Conservation (phyloP, 2,329 filamentous ascomycete species). For the Monosporascus sp. region DNA sequence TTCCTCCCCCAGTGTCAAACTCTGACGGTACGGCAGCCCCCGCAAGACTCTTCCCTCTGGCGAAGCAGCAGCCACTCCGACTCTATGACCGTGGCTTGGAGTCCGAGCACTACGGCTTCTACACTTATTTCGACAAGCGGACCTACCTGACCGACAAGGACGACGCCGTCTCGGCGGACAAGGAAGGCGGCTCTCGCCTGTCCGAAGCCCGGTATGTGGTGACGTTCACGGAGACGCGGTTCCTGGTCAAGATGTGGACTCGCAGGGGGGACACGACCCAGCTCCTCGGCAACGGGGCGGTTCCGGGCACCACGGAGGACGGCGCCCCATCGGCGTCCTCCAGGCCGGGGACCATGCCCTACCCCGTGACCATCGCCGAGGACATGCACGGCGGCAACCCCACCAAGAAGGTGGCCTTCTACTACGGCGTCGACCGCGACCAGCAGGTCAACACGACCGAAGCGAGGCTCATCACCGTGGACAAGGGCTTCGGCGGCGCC, state of each 20-base stretch:
- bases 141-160: conserved; percentile 60
- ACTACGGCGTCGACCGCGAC: conserved; percentile 43
- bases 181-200: conserved; percentile 48
- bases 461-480: conserved; percentile 40
- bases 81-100: conserved; percentile 77
- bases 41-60: conserved; percentile 65
- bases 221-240: conserved; percentile 55
- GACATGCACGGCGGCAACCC: conserved; percentile 58
- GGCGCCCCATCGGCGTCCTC: conserved; percentile 22
- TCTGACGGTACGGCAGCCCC: conserved; percentile 67
- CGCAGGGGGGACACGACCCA: conserved; percentile 37
- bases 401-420: conserved; percentile 47
- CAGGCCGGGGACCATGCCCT: conserved; percentile 56
- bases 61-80: conserved; percentile 70
- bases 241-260: conserved; percentile 64
- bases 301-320: conserved; percentile 18
- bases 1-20: conserved; percentile 59
- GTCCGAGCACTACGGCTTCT: conserved; percentile 90
- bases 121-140: conserved; percentile 82
- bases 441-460: conserved; percentile 39
- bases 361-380: conserved; percentile 54
- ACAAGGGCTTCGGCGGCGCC: conserved; percentile 44
- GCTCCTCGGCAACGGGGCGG: conserved; percentile 27
- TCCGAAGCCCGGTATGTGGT: conserved; percentile 49
- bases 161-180: conserved; percentile 36